Evolutionary conservation across 192 early-diverging fungal species (phyloP).

Genomic region (Backusella liffmaniae): DNA sequence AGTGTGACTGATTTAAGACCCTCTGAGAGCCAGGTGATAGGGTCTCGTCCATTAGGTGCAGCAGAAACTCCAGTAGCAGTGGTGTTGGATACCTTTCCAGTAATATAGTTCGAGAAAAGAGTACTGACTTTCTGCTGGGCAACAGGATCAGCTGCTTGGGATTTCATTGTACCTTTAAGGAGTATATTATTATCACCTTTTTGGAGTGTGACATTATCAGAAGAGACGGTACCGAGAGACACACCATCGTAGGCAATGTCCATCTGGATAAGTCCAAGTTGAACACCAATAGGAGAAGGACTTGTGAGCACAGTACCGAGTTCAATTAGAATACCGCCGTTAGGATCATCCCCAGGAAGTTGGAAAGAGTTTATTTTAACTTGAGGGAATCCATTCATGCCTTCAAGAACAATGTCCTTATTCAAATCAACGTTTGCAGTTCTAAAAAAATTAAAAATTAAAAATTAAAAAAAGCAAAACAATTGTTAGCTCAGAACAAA

Average conservation of each 20-base stretch:
- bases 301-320: slow-evolving; percentile 51
- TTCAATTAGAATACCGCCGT: slow-evolving; percentile 53
- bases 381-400: slow-evolving; percentile 55
- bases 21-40: slow-evolving; percentile 46
- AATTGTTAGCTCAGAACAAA: not conserved
- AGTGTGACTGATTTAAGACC: slow-evolving; percentile 51
- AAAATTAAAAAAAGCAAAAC: not conserved
- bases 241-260: slow-evolving; percentile 44
- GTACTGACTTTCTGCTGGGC: slow-evolving; percentile 43
- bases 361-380: slow-evolving; percentile 53
- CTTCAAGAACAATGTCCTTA: slow-evolving; percentile 28
- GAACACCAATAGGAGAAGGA: slow-evolving; percentile 52
- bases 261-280: slow-evolving; percentile 54
- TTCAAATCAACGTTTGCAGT: slow-evolving; percentile 28
- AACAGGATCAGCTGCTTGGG: slow-evolving; percentile 40
- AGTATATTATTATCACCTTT: slow-evolving; percentile 42
- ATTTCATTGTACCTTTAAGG: slow-evolving; percentile 47
- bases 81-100: slow-evolving; percentile 44
- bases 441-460: not conserved
- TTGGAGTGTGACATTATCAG: slow-evolving; percentile 39
- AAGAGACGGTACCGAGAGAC: slow-evolving; percentile 47
- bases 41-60: slow-evolving; percentile 47
- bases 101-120: slow-evolving; percentile 53
- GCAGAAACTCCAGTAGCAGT: slow-evolving; percentile 50
- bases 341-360: slow-evolving; percentile 48